phyloP scores from a whole-genome alignment of 495 filamentous ascomycete species.

The Penicillium angulare region DNA sequence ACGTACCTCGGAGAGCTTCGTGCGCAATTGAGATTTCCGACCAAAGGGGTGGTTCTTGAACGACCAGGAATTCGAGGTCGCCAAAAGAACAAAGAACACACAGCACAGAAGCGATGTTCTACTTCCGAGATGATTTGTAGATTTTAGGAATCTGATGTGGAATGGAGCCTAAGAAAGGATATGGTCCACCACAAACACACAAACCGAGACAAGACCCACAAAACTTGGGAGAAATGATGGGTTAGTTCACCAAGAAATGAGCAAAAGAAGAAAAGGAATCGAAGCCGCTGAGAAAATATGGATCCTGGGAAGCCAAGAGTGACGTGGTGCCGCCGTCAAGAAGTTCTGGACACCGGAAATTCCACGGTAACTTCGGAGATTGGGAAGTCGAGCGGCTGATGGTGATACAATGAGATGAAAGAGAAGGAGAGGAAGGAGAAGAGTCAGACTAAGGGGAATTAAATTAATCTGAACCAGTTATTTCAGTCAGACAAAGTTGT shows the following conservation, averaged over 20 bases:
- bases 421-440: neutral
- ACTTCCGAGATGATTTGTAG: neutral
- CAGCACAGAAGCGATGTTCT: neutral
- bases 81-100: too few species aligned
- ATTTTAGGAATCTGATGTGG: conserved; percentile 11
- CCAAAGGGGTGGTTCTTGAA: too few species aligned
- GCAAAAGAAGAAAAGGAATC: conserved; percentile 6
- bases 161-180: conserved; percentile 1
- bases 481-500: too few species aligned
- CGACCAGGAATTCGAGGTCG: too few species aligned
- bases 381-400: neutral
- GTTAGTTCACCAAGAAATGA: too few species aligned
- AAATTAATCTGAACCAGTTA: too few species aligned
- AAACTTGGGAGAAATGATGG: conserved; percentile 1
- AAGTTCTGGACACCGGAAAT: conserved; percentile 3
- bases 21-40: neutral
- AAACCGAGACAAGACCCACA: conserved; percentile 2
- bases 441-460: too few species aligned
- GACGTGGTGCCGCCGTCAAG: conserved; percentile 24
- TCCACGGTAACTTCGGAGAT: conserved; percentile 10
- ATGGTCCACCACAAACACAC: too few species aligned
- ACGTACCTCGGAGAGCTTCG: conserved; percentile 14
- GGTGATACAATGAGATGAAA: neutral
- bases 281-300: conserved; percentile 15
- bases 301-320: conserved; percentile 9